Percentiles rank a stretch among this genome's conserved stretches.
phyloP scores from a whole-genome alignment of 768 basidiomycete genomes.

The Lepiota venenata region DNA sequence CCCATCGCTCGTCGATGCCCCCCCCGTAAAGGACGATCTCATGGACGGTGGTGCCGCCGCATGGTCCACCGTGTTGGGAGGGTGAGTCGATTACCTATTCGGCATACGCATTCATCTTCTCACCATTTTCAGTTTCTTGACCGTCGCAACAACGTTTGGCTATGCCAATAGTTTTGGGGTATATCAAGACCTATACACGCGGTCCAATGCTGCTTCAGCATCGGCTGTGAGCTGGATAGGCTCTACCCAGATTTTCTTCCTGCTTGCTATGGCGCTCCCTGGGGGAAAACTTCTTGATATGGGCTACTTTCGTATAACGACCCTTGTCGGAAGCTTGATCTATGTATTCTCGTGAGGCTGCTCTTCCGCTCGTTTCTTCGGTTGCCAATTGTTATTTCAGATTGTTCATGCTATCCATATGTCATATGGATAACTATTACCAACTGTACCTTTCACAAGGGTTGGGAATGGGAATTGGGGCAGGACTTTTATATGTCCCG shows the following conservation, averaged over 20 bases:
- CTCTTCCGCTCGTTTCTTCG: background rate
- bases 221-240: background rate
- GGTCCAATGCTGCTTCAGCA: background rate
- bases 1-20: no score
- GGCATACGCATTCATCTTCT: no score
- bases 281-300: slow-evolving; percentile 28
- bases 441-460: slow-evolving; percentile 44
- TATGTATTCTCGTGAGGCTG: slow-evolving; percentile 19
- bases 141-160: no score
- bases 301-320: slow-evolving; percentile 25
- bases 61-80: no score
- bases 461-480: slow-evolving; percentile 39
- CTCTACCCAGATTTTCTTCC: slow-evolving; percentile 24
- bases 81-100: no score
- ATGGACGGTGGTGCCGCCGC: no score
- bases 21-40: no score
- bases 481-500: slow-evolving; percentile 40
- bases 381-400: background rate
- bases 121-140: no score
- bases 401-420: slow-evolving; percentile 11
- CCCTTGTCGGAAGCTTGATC: slow-evolving; percentile 11
- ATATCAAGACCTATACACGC: no score
- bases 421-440: slow-evolving; percentile 4
- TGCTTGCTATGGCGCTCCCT: slow-evolving; percentile 21
- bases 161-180: no score